Evolutionary conservation across 2,329 filamentous ascomycete genomes (phyloP), one percentile per base, ranked within the genome.

Genomic region (Aspergillus fijiensis): DNA sequence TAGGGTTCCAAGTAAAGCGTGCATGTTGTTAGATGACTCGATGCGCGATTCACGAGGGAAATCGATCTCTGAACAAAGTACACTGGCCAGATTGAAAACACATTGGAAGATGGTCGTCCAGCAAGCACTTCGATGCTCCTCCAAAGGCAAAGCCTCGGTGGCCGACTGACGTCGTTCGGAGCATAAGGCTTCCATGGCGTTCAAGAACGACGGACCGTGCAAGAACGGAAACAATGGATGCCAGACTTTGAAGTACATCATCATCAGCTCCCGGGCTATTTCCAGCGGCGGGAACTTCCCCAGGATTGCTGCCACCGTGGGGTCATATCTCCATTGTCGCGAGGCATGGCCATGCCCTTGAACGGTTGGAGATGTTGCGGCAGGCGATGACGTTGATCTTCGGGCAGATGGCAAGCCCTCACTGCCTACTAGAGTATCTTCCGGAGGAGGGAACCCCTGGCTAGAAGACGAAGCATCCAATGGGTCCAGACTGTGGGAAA

Each of bases 141-240:
- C 39, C 5, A 60, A 35, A 39, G 47, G 42, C 3, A 42, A 5
- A 23, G 48, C 54, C 7, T 33, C 52, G 19, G 31, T 19, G 14
- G 51, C 39, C 6, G 12, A 35, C 39, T 62, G 42, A 14, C 55
- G 51, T 19, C 48, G 35, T n/a, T 62, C 60, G 1, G 67, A 68
- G 64, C 82, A 82, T 47, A 82, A 71, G 11, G 66, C 64, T 45
- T 82, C 76, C 64, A 84, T 74, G 14, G 78, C 73, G 33, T 77
- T 73, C 25, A 83, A 65, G 51, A 83, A 82, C 1, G 77, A 78
- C 1, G 80, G 81, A 0, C 82, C 82, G 51, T 83, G 80, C 4
- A 84, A 64, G 60, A 84, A 83, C 0, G 82, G 82, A 59, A 83
- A 81, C 12, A 84, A 70, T 0, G 80, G 80, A 72, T 84, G 82